Evolutionary conservation across 2,329 filamentous ascomycete species (phyloP), one percentile per base, ranked within the genome.

Genomic region (Colletotrichum incanum): DNA sequence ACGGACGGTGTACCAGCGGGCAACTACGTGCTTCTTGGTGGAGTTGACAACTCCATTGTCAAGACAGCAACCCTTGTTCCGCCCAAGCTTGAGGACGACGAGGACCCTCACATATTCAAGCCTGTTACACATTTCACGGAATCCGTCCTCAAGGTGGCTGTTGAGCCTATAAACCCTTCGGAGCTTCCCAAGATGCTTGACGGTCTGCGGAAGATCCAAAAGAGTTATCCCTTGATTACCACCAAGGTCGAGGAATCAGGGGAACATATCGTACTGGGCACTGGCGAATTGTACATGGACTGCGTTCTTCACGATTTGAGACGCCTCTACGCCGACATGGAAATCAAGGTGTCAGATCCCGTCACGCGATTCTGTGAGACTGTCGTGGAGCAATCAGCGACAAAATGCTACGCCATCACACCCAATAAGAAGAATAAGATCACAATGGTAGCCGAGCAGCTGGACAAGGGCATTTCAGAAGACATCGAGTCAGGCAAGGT

Each of bases 351-450:
- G 60, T 99, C 96, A 0, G 96, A 99, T 80, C 96, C 96, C 0
- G 96, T 99, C 54, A 98, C 96, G 20, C 90, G 96, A 59, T 99
- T 99, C 87, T 98, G 95, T 83, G 96, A 99, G 84, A 99, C 96
- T 0, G 96, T 98, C 34, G 95, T 98, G 47, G 96, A 99, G 82
- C 97, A 96, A 76, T 98, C 95, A 23, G 95, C 95, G 26, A 98
- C 97, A 72, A 98, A 98, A 84, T 99, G 96, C 84, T 99, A 98
- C 81, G 96, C 96, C 28, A 91, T 98, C 76, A 98, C 96, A 2
- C 96, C 96, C 2, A 99, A 99, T 86, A 99, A 99, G 85, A 98
- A 98, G 86, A 99, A 99, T 86, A 98, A 97, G 82, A 93, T 99
- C 78, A 98, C 96, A 45, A 98, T 99, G 94, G 93, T 98, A 69